A percentile compares a stretch with the other conserved stretches of the same genome.
phyloP scores from a whole-genome alignment of 2,329 filamentous ascomycete species.

The Pseudodiploospora longispora region DNA sequence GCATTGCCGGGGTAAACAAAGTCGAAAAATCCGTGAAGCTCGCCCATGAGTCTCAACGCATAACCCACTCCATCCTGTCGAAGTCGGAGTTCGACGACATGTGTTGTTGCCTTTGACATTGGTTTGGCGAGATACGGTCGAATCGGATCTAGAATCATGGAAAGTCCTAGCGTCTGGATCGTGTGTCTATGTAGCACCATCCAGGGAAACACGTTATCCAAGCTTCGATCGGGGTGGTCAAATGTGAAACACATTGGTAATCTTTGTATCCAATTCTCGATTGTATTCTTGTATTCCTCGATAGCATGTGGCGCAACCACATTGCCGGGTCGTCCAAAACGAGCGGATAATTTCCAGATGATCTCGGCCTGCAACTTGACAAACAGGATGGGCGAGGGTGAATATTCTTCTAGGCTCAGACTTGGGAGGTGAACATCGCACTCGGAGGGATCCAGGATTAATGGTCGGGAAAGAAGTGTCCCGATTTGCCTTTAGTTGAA shows the following conservation, averaged over 20 bases:
- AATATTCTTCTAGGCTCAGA: slow-evolving; percentile 23
- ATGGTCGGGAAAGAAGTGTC: slow-evolving; percentile 22
- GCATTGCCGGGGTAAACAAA: slow-evolving; percentile 36
- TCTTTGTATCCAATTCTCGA: slow-evolving; percentile 34
- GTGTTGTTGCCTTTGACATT: slow-evolving; percentile 17
- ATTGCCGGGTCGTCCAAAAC: slow-evolving; percentile 23
- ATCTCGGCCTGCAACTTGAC: slow-evolving; percentile 29
- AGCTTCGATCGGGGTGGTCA: slow-evolving; percentile 30
- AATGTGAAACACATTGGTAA: slow-evolving; percentile 34
- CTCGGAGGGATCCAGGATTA: slow-evolving; percentile 26
- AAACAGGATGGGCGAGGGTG: slow-evolving; percentile 24
- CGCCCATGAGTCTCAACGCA: slow-evolving; percentile 33
- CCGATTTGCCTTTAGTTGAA: slow-evolving; percentile 25
- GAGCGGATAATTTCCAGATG: slow-evolving; percentile 20
- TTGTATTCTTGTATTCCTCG: slow-evolving; percentile 22
- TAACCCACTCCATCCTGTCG: slow-evolving; percentile 35
- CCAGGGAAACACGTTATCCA: slow-evolving; percentile 33
- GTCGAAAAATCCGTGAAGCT: slow-evolving; percentile 33
- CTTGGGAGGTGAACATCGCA: slow-evolving; percentile 24
- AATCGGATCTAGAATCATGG: slow-evolving; percentile 37
- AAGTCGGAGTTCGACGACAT: slow-evolving; percentile 26
- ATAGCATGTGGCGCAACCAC: slow-evolving; percentile 21
- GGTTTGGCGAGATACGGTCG: slow-evolving; percentile 36
- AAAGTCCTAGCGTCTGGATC: slow-evolving; percentile 35
- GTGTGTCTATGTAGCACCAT: slow-evolving; percentile 38